A percentile compares a stretch with the other conserved stretches of the same genome.
Evolutionary conservation across 83 land plant species (phyloP).

Genomic region (Picea mariana): DNA sequence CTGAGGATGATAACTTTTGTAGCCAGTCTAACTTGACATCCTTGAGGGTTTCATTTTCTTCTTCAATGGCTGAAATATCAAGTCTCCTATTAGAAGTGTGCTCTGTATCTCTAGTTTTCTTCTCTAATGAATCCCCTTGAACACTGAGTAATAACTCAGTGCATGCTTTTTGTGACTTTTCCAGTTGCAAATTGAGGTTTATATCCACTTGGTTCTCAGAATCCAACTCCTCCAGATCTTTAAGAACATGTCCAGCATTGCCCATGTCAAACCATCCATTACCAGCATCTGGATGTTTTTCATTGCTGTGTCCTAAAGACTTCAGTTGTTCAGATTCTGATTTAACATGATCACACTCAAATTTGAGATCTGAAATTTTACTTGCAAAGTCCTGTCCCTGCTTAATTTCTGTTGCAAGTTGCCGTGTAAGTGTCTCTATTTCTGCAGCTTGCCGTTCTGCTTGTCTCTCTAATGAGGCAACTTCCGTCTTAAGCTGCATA

Average conservation of each 20-base stretch:
- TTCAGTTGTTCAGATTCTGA: slow-evolving; percentile 30
- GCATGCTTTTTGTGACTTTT: not conserved
- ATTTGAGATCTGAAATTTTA: slow-evolving; percentile 44
- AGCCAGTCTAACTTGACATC: slow-evolving; percentile 15
- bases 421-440: slow-evolving; percentile 35
- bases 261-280: not conserved
- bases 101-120: not conserved
- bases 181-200: not conserved
- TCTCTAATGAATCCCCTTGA: not conserved
- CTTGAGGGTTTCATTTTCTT: not conserved
- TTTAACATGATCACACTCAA: slow-evolving; percentile 43
- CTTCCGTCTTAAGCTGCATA: slow-evolving; percentile 46
- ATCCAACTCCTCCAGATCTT: not conserved
- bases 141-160: not conserved
- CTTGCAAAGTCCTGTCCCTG: slow-evolving; percentile 34
- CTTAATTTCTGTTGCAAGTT: slow-evolving; percentile 45
- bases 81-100: not conserved
- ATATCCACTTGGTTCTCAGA: not conserved
- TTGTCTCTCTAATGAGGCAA: slow-evolving; percentile 40
- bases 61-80: not conserved
- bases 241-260: not conserved
- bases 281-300: not conserved
- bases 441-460: slow-evolving; percentile 45
- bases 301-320: not conserved
- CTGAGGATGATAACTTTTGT: slow-evolving; percentile 29